Conservation (phyloP, 495 filamentous ascomycete genomes). For the Penicillium samsonianum region DNA sequence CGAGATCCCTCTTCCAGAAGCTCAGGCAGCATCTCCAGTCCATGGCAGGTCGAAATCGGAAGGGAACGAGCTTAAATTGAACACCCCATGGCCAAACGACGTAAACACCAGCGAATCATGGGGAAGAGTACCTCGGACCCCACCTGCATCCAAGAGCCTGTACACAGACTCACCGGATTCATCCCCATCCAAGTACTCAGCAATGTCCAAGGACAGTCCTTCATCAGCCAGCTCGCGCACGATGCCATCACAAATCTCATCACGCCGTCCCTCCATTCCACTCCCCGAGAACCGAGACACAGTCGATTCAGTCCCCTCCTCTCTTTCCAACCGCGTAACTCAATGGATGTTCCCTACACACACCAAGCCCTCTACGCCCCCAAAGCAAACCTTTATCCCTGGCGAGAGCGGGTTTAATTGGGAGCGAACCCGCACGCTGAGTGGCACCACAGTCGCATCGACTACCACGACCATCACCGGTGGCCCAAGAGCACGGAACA, state of each 20-base stretch:
- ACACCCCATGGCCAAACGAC: conserved; percentile 5
- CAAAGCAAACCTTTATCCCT: conserved; percentile 21
- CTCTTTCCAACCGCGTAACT: conserved; percentile 33
- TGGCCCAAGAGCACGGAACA: conserved; percentile 16
- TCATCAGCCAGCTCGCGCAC: conserved; percentile 26
- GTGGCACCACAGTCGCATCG: conserved; percentile 43
- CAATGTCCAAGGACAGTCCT: conserved; percentile 13
- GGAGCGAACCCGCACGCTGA: conserved; percentile 43
- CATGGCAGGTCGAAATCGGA: conserved; percentile 20
- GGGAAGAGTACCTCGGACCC: conserved; percentile 13
- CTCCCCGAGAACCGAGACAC: conserved; percentile 26
- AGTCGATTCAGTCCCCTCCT: conserved; percentile 17
- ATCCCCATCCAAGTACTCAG: conserved; percentile 8
- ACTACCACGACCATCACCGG: conserved; percentile 30
- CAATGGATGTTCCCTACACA: conserved; percentile 37
- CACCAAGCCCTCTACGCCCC: conserved; percentile 6
- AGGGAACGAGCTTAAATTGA: conserved; percentile 14
- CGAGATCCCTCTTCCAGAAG: conserved; percentile 16
- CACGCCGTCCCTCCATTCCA: conserved; percentile 22
- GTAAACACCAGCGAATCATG: not conserved
- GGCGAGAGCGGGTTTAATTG: conserved; percentile 30
- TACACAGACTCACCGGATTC: conserved; percentile 1
- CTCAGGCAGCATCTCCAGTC: conserved; percentile 12
- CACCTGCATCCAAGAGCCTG: not conserved
- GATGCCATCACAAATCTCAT: conserved; percentile 25